These are phyloP conservation scores for Rhododendron molle DNA, from an alignment of 148 eudicot genomes.

Conservation along the genomic window DNA sequence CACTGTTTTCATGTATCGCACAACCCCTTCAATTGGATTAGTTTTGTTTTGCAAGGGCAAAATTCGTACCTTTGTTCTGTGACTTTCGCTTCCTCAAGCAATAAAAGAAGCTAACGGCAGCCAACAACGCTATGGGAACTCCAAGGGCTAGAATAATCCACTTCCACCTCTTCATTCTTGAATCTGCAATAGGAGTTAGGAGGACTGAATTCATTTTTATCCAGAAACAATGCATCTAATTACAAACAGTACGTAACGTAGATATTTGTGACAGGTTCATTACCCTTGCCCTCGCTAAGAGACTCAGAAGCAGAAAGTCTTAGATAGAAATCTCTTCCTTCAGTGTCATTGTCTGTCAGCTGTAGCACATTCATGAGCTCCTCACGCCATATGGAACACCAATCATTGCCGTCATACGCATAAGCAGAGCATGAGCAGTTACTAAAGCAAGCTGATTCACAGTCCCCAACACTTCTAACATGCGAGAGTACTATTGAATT, in stretches of 20 bases:
- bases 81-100: not conserved
- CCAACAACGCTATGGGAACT: not conserved
- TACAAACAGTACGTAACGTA: not conserved
- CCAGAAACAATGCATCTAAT: not conserved
- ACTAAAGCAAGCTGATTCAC: conserved; percentile 16
- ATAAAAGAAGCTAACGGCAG: not conserved
- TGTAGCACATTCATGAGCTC: conserved; percentile 25
- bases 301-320: conserved; percentile 35
- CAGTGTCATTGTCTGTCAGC: conserved; percentile 22
- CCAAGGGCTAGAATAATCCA: not conserved
- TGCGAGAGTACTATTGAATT: not conserved
- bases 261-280: not conserved
- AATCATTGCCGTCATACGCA: conserved; percentile 15
- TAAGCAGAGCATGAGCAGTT: conserved; percentile 32
- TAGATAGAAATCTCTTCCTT: conserved; percentile 25
- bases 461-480: conserved; percentile 14
- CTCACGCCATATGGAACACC: conserved; percentile 27
- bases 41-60: not conserved
- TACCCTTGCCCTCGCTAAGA: not conserved
- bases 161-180: not conserved
- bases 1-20: not conserved
- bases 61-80: not conserved
- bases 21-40: not conserved
- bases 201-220: not conserved
- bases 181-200: not conserved